A percentile compares a stretch with the other conserved stretches of the same genome.
Conservation (phyloP, 352 stramenopile genomes). For the Pythium scleroteichum region DNA sequence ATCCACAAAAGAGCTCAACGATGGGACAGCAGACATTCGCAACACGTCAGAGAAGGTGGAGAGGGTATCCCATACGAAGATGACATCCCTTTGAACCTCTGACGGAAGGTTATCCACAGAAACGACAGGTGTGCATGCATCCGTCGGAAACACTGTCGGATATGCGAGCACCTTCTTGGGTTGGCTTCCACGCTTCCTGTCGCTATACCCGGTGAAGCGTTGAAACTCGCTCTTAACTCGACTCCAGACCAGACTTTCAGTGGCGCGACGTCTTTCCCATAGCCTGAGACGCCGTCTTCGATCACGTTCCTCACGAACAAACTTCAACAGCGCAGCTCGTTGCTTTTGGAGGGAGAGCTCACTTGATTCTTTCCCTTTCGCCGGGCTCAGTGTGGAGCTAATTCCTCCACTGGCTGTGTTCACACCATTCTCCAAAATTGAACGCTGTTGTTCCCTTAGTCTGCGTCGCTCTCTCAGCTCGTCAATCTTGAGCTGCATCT, state of each 20-base stretch:
- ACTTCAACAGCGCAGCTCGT: constrained; percentile 59
- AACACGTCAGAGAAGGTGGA: constrained; percentile 74
- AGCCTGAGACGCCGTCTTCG: constrained; percentile 53
- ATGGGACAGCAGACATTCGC: constrained; percentile 47
- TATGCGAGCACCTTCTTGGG: background rate
- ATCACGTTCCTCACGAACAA: constrained; percentile 70
- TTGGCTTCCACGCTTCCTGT: background rate
- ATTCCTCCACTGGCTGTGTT: constrained; percentile 23
- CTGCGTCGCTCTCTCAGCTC: constrained; percentile 62
- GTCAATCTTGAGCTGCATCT: constrained; percentile 76
- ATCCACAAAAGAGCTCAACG: constrained; percentile 51
- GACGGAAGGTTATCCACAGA: constrained; percentile 45
- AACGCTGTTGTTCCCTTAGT: constrained; percentile 68
- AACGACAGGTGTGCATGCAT: constrained; percentile 32
- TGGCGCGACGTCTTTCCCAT: constrained; percentile 49
- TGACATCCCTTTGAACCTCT: constrained; percentile 51
- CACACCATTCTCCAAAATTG: constrained; percentile 75
- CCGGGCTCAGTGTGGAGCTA: constrained; percentile 4
- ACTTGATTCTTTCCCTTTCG: constrained; percentile 21
- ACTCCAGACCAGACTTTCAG: constrained; percentile 57
- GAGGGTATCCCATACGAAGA: constrained; percentile 80
- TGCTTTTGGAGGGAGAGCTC: constrained; percentile 46
- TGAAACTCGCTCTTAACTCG: constrained; percentile 51
- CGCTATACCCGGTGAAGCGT: background rate
- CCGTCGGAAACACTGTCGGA: constrained; percentile 27